Conservation (phyloP, 1,284 basidiomycete genomes). For the Entoloma clypeatum region DNA sequence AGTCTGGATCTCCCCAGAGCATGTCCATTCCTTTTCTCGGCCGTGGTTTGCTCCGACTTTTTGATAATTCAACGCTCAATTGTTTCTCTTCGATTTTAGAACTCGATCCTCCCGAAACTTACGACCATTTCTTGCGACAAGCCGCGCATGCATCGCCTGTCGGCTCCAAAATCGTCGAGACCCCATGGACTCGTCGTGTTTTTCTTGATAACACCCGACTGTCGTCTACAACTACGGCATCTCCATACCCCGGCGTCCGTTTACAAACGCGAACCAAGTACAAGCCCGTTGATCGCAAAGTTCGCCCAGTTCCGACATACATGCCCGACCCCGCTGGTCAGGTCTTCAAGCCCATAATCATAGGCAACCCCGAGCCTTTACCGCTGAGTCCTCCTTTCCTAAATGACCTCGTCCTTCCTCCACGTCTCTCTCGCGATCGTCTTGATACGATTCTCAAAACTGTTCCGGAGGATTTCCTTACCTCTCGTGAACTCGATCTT, state of each 20-base stretch:
- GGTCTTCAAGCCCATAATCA: constrained; percentile 21
- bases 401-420: constrained; percentile 6
- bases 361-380: constrained; percentile 11
- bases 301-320: constrained; percentile 28
- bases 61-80: constrained; percentile 10
- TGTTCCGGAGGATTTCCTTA: constrained; percentile 18
- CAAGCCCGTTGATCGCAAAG: constrained; percentile 30
- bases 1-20: constrained; percentile 11
- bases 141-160: constrained; percentile 3
- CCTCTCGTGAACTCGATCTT: constrained; percentile 22
- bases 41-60: constrained; percentile 14
- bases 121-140: constrained; percentile 15
- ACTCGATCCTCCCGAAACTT: constrained; percentile 13
- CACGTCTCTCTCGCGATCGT: constrained; percentile 15
- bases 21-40: constrained; percentile 13
- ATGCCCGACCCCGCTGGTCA: constrained; percentile 26
- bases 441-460: constrained; percentile 17
- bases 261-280: constrained; percentile 19
- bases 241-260: too few species aligned
- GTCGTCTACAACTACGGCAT: background rate
- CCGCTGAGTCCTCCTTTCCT: constrained; percentile 17
- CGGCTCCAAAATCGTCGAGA: constrained; percentile 2
- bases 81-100: background rate
- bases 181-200: constrained; percentile 18
- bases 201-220: constrained; percentile 2